Base-by-base conservation (phyloP, 495 filamentous ascomycete species). In the Lasiosphaeris hirsuta region DNA sequence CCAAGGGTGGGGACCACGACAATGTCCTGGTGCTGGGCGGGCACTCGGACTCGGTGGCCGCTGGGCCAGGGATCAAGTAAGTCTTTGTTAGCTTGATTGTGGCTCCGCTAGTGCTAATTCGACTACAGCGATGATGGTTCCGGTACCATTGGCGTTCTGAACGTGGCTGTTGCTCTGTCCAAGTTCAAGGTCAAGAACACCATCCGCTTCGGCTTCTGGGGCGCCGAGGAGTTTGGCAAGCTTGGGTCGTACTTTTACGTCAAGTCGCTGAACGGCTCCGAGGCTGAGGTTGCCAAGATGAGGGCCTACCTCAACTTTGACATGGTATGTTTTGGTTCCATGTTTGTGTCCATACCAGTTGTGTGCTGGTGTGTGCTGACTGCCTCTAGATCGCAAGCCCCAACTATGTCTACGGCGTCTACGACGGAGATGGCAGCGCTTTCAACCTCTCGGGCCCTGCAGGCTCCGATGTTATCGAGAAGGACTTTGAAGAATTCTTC, bases 241-340 rank as follows among this genome's bases (percentile, higher is more conserved):
- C 65, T 89, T n/a, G 88, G 88, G 40, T 81, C 82, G 23, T 73
- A 77, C 19, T 72, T 76, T 65, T 90, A 87, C 69, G 77, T 88
- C 59, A 59, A 61, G 33, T 57, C 58, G 7, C 45, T 65, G 42
- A 69, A 77, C 19, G 63, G 65, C 18, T 75, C 81, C 50, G 61
- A 71, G 18, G 49, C 70, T 2, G 74, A 72, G 14, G 70, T 81
- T 10, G 72, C 69, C 36, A 83, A 84, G 63, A 80, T 90, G 58
- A 68, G 78, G 1, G 78, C 87, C 3, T 88, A 89, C 63, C 84
- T 90, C 62, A 88, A 90, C 74, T 87, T 88, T 60, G 87, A 90
- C 70, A 90, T 90, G 87, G 60, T 63, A 40, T n/a, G 48, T 15
- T 45, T 30, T 42, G 0, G 9, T 34, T 37, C n/a, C 7, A 18